phyloP scores from a whole-genome alignment of 2,329 filamentous ascomycete species.

The Exophiala sp. region DNA sequence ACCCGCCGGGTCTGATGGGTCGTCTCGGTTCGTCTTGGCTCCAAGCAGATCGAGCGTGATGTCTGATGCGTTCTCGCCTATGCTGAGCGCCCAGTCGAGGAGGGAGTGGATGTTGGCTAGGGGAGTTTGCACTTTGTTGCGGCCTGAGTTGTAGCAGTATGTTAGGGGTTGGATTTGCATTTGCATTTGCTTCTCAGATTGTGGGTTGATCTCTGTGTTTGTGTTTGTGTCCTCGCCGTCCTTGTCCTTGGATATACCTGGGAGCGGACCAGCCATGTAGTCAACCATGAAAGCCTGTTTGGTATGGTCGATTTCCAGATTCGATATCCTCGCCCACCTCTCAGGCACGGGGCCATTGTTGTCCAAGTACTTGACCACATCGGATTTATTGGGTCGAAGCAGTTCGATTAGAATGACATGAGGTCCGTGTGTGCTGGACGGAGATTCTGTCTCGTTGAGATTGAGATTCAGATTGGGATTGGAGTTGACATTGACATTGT shows the following conservation, averaged over 20 bases:
- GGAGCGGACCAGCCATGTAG: conserved; percentile 47
- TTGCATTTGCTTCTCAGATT: conserved; percentile 6
- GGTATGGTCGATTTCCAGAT: conserved; percentile 27
- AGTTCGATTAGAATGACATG: conserved; percentile 46
- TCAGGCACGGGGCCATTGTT: conserved; percentile 33
- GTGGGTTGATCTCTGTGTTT: too few relatives aligned
- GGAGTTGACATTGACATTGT: too few relatives aligned
- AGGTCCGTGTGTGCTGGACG: conserved; percentile 36
- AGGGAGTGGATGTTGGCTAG: conserved; percentile 30
- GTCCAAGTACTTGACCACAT: conserved; percentile 43
- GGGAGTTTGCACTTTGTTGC: conserved; percentile 30
- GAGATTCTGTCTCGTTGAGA: neutral
- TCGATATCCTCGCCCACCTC: conserved; percentile 44
- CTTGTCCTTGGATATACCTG: conserved; percentile 29
- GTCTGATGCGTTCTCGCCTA: conserved; percentile 25
- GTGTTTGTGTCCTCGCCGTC: too few relatives aligned
- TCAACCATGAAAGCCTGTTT: conserved; percentile 29
- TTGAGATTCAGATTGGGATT: neutral
- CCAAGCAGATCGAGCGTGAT: conserved; percentile 28
- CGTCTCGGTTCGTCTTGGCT: conserved; percentile 20
- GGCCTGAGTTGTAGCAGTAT: conserved; percentile 43
- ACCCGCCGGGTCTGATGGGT: conserved; percentile 16
- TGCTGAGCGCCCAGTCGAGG: conserved; percentile 21
- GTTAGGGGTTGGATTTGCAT: conserved; percentile 39
- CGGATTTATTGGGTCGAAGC: conserved; percentile 46